Evolutionary conservation across 768 basidiomycete species (phyloP), one percentile per base, ranked within the genome.

Genomic region (Hypsizygus marmoreus): DNA sequence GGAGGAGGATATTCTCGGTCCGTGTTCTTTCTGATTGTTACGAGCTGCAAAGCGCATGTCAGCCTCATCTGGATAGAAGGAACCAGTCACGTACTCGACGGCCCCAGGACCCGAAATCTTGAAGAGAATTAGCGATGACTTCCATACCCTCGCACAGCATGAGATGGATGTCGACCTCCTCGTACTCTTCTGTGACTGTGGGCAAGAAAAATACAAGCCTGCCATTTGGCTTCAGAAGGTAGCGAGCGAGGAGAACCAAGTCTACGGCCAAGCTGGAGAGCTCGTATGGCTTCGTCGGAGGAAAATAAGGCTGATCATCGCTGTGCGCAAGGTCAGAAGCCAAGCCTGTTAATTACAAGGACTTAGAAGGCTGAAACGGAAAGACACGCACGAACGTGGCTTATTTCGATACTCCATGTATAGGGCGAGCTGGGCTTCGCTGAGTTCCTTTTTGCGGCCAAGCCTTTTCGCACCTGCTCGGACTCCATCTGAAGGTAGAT

Each of bases 71-170:
- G 28, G 38, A 19, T 34, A 16, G 48, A 9, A 17, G 11, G 12
- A 30, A 43, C 25, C 28, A 19, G 38, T 33, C 19, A 70, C 88
- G 66, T 59, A 93, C 94, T 62, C 95, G 68, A 55, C 95, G 74
- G 1, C 92, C 94, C 95, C 95, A 99, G 19, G 85, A 88, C 11
- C 94, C 94, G 59, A 97, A 99, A 56, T 88, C 84, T 65, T 99
- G 94, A 51, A 92, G 66, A 26, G 91, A 94, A 61, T 95, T 95
- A 0, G 87, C 86, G 32, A 94, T 74, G 14, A 98, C 67, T 55
- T 83, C 82, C 88, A 98, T 94, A 1, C 94, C 95, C 17, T 84
- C 82, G 54, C 88, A 90, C 4, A 92, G 74, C 64, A 91, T 79
- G 1, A 74, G 67, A 23, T 87, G 76, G 7, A 98, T 72, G 59